Conservation (phyloP, 1,284 basidiomycete species). For the Rhodotorula sp. region DNA sequence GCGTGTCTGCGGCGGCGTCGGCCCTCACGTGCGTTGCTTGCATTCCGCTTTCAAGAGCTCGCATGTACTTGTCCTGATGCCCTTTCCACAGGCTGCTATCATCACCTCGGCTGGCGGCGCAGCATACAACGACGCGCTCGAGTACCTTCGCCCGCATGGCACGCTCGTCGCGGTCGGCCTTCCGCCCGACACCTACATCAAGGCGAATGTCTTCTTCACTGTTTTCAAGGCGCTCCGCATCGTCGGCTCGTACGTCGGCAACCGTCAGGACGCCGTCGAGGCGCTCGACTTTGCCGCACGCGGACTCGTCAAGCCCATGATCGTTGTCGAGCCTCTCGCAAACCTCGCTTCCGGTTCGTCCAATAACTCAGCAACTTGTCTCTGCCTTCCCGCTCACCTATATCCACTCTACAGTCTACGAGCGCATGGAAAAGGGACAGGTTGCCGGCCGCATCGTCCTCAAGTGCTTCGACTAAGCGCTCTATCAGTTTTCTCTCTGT, state of each 20-base stretch:
- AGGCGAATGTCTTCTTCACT: constrained; percentile 72
- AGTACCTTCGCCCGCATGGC: constrained; percentile 42
- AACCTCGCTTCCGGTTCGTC: constrained; percentile 11
- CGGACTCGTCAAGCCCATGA: constrained; percentile 52
- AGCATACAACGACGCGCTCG: constrained; percentile 41
- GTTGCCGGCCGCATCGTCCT: constrained; percentile 67
- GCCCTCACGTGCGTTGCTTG: constrained; percentile 22
- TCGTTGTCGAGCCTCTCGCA: constrained; percentile 50
- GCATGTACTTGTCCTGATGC: too few relatives aligned
- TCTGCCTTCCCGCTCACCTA: constrained; percentile 58
- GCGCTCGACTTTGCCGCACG: constrained; percentile 52
- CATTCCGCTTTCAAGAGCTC: not conserved
- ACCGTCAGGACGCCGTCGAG: constrained; percentile 30
- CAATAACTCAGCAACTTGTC: not conserved
- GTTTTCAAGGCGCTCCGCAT: constrained; percentile 58
- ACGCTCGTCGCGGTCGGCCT: constrained; percentile 43
- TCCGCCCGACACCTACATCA: constrained; percentile 51
- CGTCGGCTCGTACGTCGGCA: constrained; percentile 49
- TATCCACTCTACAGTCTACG: constrained; percentile 55
- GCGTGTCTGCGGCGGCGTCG: constrained; percentile 33
- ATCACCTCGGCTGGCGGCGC: constrained; percentile 63
- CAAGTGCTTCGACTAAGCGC: constrained; percentile 6
- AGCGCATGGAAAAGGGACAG: constrained; percentile 60
- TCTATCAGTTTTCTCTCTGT: not conserved
- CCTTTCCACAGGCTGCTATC: constrained; percentile 64